Conservation (phyloP, 345 rosid genomes). For the Arabidopsis arenosa region DNA sequence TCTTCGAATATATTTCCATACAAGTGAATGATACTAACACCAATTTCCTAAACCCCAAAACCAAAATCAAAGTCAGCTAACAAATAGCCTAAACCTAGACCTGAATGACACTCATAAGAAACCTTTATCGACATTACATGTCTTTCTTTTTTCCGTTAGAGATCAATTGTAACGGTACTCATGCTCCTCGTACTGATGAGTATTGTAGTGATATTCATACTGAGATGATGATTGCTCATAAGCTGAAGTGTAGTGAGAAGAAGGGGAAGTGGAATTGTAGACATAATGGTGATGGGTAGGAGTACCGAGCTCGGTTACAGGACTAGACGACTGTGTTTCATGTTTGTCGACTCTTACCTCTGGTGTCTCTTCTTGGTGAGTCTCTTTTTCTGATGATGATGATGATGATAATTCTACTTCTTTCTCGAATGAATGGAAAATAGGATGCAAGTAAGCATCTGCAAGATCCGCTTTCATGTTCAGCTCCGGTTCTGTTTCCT, state of each 20-base stretch:
- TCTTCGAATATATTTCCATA: not conserved
- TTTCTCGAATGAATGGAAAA: constrained; percentile 74
- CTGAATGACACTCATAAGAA: constrained; percentile 3
- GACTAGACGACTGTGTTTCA: constrained; percentile 48
- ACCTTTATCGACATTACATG: constrained; percentile 8
- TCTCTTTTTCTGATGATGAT: constrained; percentile 8
- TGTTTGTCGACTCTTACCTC: constrained; percentile 58
- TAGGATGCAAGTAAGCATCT: constrained; percentile 94
- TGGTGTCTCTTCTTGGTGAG: constrained; percentile 40
- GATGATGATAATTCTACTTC: constrained; percentile 43
- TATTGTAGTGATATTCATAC: constrained; percentile 44
- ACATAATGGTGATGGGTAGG: constrained; percentile 61
- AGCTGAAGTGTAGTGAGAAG: constrained; percentile 42
- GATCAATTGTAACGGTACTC: constrained; percentile 42
- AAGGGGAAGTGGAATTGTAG: constrained; percentile 49
- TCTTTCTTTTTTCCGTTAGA: not conserved
- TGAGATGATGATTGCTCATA: constrained; percentile 52
- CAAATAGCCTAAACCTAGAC: constrained; percentile 27
- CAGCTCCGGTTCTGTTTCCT: constrained; percentile 57
- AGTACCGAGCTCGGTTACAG: constrained; percentile 56
- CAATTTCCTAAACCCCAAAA: constrained; percentile 10
- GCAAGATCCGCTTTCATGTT: constrained; percentile 74
- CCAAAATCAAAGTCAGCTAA: not conserved
- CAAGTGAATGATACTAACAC: constrained; percentile 18
- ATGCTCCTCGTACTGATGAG: constrained; percentile 54